Base-by-base conservation (phyloP, 2,329 filamentous ascomycete genomes). In the Corynespora cassiicola region DNA sequence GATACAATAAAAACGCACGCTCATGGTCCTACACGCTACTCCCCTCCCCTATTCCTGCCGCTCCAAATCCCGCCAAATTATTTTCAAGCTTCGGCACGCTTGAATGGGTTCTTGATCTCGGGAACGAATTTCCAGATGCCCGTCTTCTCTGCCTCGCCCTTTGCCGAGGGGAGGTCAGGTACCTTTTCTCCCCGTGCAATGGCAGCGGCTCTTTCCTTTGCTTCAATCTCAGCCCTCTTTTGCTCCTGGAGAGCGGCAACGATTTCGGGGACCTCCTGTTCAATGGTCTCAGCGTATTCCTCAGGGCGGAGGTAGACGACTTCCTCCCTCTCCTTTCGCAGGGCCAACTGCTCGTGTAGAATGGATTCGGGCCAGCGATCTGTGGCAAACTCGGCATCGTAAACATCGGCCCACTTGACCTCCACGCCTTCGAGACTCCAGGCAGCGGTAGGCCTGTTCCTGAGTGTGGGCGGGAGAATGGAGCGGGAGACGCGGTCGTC, bases 391-490 rank as follows among this genome's bases (percentile, higher is more conserved):
- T 63, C 40, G 9, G 58, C 61, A 35, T 70, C 65, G 15, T 50
- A 39, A 9, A 66, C 35, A 28, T 70, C 58, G 5, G 57, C 55
- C 68, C 68, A 70, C 16, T 51, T 42, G 16, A 70, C 51, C 10
- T 36, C 42, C 3, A 69, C 50, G 19, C 49, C 55, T 4, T 59
- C 39, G 5, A 61, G 48, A 8, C 52, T 50, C 33, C 60, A 66
- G 9, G 56, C 54, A 10, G 33, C 46, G 18, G 53, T 51, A 9
- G 40, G 44, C 2, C 41, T 12, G 16, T 50, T 56, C 17, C 46
- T 55, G n/a, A 55, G 39, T 0, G 35, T 26, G 1, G 42, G 36
- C 3, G 58, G 60, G 1, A 63, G 53, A 6, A 62, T 47, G 25
- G 55, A 57, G 26, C 54, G 57, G 1, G 47, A 42, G 14, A 60